Percentiles rank a stretch among this genome's conserved stretches.
Conservation (phyloP, 192 early-diverging fungal species). For the Backusella liffmaniae region DNA sequence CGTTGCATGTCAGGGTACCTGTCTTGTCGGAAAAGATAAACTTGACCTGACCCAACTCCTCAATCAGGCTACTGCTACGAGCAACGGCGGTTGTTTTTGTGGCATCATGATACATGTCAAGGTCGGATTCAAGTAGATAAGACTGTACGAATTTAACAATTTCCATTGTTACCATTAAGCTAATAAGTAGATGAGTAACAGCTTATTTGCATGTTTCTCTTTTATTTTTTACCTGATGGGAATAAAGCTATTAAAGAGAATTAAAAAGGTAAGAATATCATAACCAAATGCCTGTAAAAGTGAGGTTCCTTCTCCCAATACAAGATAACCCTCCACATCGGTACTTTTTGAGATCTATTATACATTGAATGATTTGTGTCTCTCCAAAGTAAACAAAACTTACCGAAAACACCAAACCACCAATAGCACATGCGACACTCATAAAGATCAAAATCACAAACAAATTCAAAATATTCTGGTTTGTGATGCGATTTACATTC, state of each 20-base stretch:
- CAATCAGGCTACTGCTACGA: slow-evolving; percentile 89
- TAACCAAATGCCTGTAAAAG: slow-evolving; percentile 64
- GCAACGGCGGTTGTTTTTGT: slow-evolving; percentile 92
- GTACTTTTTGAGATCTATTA: slow-evolving; percentile 8
- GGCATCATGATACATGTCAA: slow-evolving; percentile 95
- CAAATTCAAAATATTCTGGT: slow-evolving; percentile 91
- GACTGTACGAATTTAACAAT: slow-evolving; percentile 93
- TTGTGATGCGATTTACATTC: slow-evolving; percentile 86
- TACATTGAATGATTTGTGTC: slow-evolving; percentile 12
- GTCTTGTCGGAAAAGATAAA: slow-evolving; percentile 99
- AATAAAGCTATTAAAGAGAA: slow-evolving; percentile 99
- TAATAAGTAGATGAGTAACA: slow-evolving; percentile 15
- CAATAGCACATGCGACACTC: slow-evolving; percentile 85
- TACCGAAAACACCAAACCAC: slow-evolving; percentile 65
- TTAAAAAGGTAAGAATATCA: slow-evolving; percentile 96
- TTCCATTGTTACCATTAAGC: slow-evolving; percentile 98
- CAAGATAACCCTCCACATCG: slow-evolving; percentile 5
- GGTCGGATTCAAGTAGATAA: slow-evolving; percentile 84
- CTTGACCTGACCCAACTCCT: slow-evolving; percentile 92
- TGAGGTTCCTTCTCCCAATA: background rate
- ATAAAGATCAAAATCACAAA: slow-evolving; percentile 85
- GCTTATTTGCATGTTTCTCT: no score
- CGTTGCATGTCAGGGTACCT: slow-evolving; percentile 83
- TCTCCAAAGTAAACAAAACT: background rate
- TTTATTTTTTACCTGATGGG: slow-evolving; percentile 72